These are phyloP conservation scores for Maudiozyma serrabonitensis DNA, from an alignment of 805 yeast species.

Conservation along the genomic window DNA sequence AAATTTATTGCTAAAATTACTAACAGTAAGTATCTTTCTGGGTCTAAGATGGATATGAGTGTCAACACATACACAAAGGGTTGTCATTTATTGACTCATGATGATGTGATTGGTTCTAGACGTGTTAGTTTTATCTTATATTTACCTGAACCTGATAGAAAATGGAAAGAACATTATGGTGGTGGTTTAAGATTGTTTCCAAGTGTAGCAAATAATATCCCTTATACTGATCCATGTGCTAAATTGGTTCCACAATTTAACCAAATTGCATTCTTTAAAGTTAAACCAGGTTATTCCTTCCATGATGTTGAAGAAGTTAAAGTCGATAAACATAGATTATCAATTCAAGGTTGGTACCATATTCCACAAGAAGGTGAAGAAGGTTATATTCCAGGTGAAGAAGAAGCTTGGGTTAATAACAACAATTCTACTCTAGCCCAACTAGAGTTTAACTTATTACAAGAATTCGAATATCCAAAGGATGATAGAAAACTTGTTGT, in stretches of 20 bases:
- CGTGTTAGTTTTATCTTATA: conserved; percentile 88
- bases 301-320: conserved; percentile 97
- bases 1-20: conserved; percentile 69
- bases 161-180: conserved; percentile 88
- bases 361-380: conserved; percentile 90
- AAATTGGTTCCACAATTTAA: conserved; percentile 87
- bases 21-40: conserved; percentile 81
- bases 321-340: conserved; percentile 80
- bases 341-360: conserved; percentile 98
- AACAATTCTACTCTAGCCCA: conserved; percentile 75
- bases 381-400: conserved; percentile 76
- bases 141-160: conserved; percentile 81
- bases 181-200: conserved; percentile 86
- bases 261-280: conserved; percentile 91
- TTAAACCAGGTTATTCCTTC: conserved; percentile 91
- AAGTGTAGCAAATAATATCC: conserved; percentile 81
- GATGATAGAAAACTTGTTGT: conserved; percentile 31
- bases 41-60: conserved; percentile 85
- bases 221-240: conserved; percentile 61
- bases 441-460: conserved; percentile 63
- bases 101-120: conserved; percentile 94
- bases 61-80: conserved; percentile 86
- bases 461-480: conserved; percentile 77
- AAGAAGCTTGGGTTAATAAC: conserved; percentile 46
- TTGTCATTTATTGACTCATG: conserved; percentile 90